Evolutionary conservation across 257 asterid species (phyloP), one percentile per base, ranked within the genome.

Genomic region (Scutellaria minor): DNA sequence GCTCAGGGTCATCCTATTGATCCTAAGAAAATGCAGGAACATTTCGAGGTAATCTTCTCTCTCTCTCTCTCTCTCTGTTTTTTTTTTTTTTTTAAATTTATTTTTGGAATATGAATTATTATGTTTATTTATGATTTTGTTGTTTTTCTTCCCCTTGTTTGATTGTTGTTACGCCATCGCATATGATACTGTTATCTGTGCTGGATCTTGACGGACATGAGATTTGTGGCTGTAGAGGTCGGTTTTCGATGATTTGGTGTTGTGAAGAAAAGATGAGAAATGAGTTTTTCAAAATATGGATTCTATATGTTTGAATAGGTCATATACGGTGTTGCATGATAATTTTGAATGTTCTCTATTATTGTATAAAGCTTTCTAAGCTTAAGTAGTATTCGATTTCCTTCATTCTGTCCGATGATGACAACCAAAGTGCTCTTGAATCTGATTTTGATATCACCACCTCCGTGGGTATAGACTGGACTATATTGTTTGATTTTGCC

Each of bases 1-100:
- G 85, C 88, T 18, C 86, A 86, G 66, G 96, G 96, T n/a, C 91
- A 84, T 12, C 96, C 96, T 0, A 83, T 91, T 68, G 95, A 91
- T 57, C 98, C 97, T 8, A 77, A 60, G 10, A 87, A 85, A 74
- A 89, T 93, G 82, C 98, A 89, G 79, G 84, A 89, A 35, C 97
- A 93, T 72, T 93, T 91, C 74, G 98, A 93, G 97, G 98, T 93
- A 47, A 3, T 0, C 40, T 5, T 11, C 27, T 13, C 8, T 53
- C n/a, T 31, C 31, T 11, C 27, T 13, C 8, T 53, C n/a, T 5
- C n/a, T 53, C 22, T 1, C 47, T 12, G 2, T 11, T 9, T 12
- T 54, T 18, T 52, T 20, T 37, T 3, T 3, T 58, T 48, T 66
- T 4, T 48, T 46, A 40, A 24, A 24, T 24, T 62, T 64, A 1